Percentiles rank a stretch among this genome's conserved stretches.
Evolutionary conservation across 129 eudicot species (phyloP).

Genomic region (Escallonia rubra): DNA sequence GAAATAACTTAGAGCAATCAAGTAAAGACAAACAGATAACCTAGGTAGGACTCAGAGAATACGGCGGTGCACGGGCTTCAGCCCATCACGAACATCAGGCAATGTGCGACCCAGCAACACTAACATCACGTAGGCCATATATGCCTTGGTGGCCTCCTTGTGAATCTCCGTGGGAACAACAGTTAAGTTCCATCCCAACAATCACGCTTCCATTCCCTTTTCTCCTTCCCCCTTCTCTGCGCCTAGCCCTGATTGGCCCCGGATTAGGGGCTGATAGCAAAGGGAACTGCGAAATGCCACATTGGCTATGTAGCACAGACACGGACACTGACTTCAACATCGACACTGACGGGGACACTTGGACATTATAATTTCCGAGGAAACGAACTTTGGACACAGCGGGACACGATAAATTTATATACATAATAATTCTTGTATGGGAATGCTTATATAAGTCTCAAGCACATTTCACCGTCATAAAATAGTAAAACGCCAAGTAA

Average conservation of each 20-base stretch:
- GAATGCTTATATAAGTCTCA: too few relatives aligned
- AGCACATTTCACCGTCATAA: too few relatives aligned
- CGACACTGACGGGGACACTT: too few relatives aligned
- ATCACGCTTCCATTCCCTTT: constrained; percentile 33
- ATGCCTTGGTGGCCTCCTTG: constrained; percentile 93
- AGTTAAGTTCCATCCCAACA: constrained; percentile 31
- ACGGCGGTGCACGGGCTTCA: constrained; percentile 94
- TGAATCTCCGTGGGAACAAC: constrained; percentile 68
- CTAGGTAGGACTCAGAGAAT: constrained; percentile 52
- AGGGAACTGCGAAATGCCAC: constrained; percentile 27
- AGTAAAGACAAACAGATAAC: too few relatives aligned
- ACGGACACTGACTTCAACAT: too few relatives aligned
- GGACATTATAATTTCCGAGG: too few relatives aligned
- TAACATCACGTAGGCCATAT: constrained; percentile 93
- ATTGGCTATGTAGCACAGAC: constrained; percentile 12
- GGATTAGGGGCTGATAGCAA: constrained; percentile 30
- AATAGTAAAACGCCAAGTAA: too few relatives aligned
- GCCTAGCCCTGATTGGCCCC: constrained; percentile 25
- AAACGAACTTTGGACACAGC: too few relatives aligned
- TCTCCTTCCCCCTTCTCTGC: constrained; percentile 28
- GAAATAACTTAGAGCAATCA: too few relatives aligned
- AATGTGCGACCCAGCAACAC: constrained; percentile 87
- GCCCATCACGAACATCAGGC: constrained; percentile 94
- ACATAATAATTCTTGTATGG: too few relatives aligned
- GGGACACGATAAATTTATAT: too few relatives aligned